Conservation (phyloP, 1,139 yeast species). For the Sporopachydermia cereana region DNA sequence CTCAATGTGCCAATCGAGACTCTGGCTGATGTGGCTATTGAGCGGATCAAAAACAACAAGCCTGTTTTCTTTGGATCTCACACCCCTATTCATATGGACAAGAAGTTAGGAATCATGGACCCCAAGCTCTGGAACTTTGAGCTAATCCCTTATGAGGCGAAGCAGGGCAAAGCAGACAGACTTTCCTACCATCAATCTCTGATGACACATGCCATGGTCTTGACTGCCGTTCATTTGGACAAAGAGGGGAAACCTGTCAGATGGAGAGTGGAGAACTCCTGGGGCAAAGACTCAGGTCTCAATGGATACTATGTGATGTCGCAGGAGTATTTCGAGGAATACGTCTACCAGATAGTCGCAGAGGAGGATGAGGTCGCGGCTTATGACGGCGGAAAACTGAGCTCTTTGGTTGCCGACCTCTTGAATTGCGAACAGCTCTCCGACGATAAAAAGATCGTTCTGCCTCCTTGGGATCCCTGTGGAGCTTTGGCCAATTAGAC, state of each 20-base stretch:
- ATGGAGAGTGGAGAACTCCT: conserved; percentile 78
- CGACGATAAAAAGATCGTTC: conserved; percentile 38
- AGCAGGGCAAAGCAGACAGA: conserved; percentile 46
- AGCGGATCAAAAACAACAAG: conserved; percentile 56
- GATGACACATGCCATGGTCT: conserved; percentile 85
- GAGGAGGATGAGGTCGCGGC: conserved; percentile 40
- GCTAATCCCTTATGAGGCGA: conserved; percentile 48
- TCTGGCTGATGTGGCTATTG: conserved; percentile 48
- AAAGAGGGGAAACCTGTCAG: conserved; percentile 48
- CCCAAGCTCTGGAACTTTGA: conserved; percentile 53
- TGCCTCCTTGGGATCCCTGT: conserved; percentile 82
- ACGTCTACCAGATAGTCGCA: conserved; percentile 73
- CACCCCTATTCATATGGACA: conserved; percentile 59
- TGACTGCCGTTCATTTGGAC: conserved; percentile 54
- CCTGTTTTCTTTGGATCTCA: conserved; percentile 82
- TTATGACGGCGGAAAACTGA: conserved; percentile 19
- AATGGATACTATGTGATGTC: conserved; percentile 75
- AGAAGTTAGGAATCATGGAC: conserved; percentile 57
- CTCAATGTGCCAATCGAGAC: conserved; percentile 51
- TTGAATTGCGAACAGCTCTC: conserved; percentile 25
- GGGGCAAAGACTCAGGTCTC: conserved; percentile 69
- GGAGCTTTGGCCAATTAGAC: conserved; percentile 52
- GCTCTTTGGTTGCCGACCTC: not conserved
- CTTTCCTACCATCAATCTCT: conserved; percentile 44
- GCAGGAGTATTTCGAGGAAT: conserved; percentile 72